Evolutionary conservation across 768 basidiomycete species (phyloP).

Genomic region (Naganishia friedmannii): DNA sequence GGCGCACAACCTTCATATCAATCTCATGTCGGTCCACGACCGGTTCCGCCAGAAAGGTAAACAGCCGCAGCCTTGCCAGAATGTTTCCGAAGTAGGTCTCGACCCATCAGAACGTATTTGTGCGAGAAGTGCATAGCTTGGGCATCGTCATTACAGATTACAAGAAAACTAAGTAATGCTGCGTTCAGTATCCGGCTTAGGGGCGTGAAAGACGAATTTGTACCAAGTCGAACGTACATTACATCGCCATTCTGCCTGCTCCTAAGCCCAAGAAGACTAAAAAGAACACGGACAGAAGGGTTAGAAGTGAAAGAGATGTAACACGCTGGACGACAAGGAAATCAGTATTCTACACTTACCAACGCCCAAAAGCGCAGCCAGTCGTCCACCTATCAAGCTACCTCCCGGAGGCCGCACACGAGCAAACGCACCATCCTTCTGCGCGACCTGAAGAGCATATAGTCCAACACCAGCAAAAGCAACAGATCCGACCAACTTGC

Average conservation of each 20-base stretch:
- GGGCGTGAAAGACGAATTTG: not conserved
- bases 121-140: too few relatives aligned
- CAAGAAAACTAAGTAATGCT: not conserved
- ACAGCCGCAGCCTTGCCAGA: too few relatives aligned
- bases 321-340: not conserved
- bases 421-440: constrained; percentile 21
- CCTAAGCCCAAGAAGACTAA: constrained; percentile 6
- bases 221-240: not conserved
- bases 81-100: too few relatives aligned
- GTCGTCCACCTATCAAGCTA: constrained; percentile 18
- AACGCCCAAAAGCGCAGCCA: constrained; percentile 19
- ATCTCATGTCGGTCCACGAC: too few relatives aligned
- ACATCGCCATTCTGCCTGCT: constrained; percentile 16
- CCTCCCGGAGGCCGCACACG: constrained; percentile 8
- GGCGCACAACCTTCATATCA: too few relatives aligned
- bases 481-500: constrained; percentile 22
- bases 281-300: not conserved
- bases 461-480: constrained; percentile 24
- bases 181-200: not conserved
- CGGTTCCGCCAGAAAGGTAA: too few relatives aligned
- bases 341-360: constrained; percentile 8
- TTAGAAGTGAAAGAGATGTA: not conserved
- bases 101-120: too few relatives aligned
- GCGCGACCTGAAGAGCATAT: constrained; percentile 24
- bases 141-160: not conserved